Percentiles rank a stretch among this genome's conserved stretches.
phyloP scores from a whole-genome alignment of 768 basidiomycete species.

The Podaxis mareebaensis region DNA sequence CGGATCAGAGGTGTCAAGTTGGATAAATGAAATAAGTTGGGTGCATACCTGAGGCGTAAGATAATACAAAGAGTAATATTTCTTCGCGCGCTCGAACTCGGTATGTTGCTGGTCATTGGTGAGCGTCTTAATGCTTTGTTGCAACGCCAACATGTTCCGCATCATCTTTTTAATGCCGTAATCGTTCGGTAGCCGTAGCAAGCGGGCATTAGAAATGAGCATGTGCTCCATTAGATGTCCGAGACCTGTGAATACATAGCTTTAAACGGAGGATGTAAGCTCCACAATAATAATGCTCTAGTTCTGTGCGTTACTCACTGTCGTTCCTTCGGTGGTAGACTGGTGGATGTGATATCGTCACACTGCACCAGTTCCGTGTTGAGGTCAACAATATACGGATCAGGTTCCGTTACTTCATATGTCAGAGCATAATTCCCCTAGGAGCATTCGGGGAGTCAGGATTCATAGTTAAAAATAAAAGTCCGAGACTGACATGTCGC shows the following conservation, averaged over 20 bases:
- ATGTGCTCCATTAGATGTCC: constrained; percentile 83
- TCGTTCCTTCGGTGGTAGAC: constrained; percentile 64
- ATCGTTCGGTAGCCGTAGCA: constrained; percentile 66
- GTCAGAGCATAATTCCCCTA: constrained; percentile 87
- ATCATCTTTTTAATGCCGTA: constrained; percentile 85
- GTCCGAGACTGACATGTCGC: constrained; percentile 54
- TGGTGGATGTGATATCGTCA: constrained; percentile 66
- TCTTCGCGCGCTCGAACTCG: constrained; percentile 74
- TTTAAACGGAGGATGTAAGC: constrained; percentile 28
- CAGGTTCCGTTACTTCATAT: constrained; percentile 87
- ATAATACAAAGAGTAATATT: constrained; percentile 81
- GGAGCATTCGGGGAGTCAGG: constrained; percentile 14
- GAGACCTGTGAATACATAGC: constrained; percentile 87
- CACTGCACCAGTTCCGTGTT: constrained; percentile 77
- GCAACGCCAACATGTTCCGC: constrained; percentile 87
- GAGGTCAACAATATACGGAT: constrained; percentile 84
- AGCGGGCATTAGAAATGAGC: constrained; percentile 72
- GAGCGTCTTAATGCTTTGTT: constrained; percentile 85
- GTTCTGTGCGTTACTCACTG: constrained; percentile 47
- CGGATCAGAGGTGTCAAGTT: background rate
- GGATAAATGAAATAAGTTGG: background rate
- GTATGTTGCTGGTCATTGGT: constrained; percentile 58
- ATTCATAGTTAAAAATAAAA: background rate
- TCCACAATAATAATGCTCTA: background rate
- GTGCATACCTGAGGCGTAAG: constrained; percentile 69